Base-by-base conservation (phyloP, 2,329 filamentous ascomycete genomes). In the Tolypocladium capitatum region DNA sequence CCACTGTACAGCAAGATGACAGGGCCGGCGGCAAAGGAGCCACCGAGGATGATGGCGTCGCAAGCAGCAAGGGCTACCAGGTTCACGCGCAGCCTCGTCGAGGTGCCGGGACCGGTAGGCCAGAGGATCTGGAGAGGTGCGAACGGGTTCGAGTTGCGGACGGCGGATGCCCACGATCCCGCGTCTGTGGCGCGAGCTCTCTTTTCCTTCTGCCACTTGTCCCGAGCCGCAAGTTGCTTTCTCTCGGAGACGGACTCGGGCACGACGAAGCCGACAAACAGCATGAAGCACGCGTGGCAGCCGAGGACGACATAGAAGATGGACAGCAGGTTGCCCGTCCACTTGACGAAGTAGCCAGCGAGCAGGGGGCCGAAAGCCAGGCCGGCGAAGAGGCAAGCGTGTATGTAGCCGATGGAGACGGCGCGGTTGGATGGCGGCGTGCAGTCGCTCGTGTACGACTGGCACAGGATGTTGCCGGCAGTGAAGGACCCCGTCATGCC, bases 371-470 rank as follows among this genome's bases (percentile, higher is more conserved):
- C 92, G 31, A 91, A 66, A 0, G 92, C 91, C 42, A 97, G 79
- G n/a, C 92, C 92, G 2, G 78, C 75, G 63, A 95, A 97, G 9
- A 98, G 72, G 55, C 84, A 89, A 11, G 87, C 89, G 58, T 97
- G 87, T 57, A 97, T 83, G 61, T 90, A 91, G 7, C 88, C 90
- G 63, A 97, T 92, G 5, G 82, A 80, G 8, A 94, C 84, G 50
- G 84, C 86, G 20, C 92, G 81, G 58, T 79, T 80, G 30, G 85
- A 83, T 0, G 89, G 86, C 4, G 84, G 72, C 0, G 89, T 91
- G 64, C 88, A 95, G 64, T 98, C 92, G 36, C 87, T 83, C 13
- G 86, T 83, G 64, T 97, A 98, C 0, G 91, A 88, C 62, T 94
- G 83, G 21, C 80, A 82, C 49, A 94, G 69, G 20, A 83, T 70